phyloP scores from a whole-genome alignment of 2,329 filamentous ascomycete genomes.

The Fusarium mundagurra region DNA sequence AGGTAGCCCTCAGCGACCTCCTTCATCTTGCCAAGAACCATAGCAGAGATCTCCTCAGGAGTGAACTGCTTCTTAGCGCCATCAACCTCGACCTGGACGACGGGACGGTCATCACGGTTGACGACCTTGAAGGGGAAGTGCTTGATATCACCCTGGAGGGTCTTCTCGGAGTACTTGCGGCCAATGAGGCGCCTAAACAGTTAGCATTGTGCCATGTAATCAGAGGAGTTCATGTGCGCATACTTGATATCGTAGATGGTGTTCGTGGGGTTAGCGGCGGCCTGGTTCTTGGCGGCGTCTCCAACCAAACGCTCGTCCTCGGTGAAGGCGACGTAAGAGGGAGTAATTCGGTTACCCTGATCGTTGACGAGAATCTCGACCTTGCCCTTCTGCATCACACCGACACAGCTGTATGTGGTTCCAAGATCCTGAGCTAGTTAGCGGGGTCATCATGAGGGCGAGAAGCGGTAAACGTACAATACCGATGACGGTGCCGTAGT shows the following conservation, averaged over 20 bases:
- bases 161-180: conserved; percentile 83
- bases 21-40: conserved; percentile 88
- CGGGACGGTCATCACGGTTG: conserved; percentile 89
- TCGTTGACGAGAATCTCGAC: conserved; percentile 97
- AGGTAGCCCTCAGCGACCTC: conserved; percentile 82
- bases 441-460: conserved; percentile 4
- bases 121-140: conserved; percentile 97
- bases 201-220: conserved; percentile 27
- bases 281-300: conserved; percentile 98
- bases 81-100: conserved; percentile 78
- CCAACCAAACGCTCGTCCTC: conserved; percentile 96
- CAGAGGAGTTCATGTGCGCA: conserved; percentile 51
- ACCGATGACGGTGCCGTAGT: conserved; percentile 90
- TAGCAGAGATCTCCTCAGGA: conserved; percentile 82
- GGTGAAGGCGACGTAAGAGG: conserved; percentile 95
- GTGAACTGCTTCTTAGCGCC: conserved; percentile 77
- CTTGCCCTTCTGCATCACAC: conserved; percentile 95
- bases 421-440: conserved; percentile 72
- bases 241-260: conserved; percentile 88
- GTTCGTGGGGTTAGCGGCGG: conserved; percentile 78
- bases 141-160: conserved; percentile 94
- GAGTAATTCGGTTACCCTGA: conserved; percentile 95
- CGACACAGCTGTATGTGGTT: conserved; percentile 89
- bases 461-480: conserved; percentile 68
- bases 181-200: conserved; percentile 78